A percentile compares a stretch with the other conserved stretches of the same genome.
Conservation (phyloP, 495 filamentous ascomycete species). For the Oleoguttula mirabilis region DNA sequence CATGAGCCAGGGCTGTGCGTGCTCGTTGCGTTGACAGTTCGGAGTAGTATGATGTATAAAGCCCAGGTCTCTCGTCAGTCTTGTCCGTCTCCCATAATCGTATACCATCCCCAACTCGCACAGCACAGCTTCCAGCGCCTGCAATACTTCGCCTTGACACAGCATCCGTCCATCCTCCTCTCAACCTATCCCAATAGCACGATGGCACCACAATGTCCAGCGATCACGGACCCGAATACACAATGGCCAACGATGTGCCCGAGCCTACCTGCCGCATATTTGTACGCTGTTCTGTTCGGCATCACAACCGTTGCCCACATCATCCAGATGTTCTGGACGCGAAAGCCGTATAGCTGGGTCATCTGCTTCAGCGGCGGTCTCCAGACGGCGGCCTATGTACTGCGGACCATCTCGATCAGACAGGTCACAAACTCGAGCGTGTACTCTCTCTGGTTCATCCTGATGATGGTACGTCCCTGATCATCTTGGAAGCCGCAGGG, state of each 20-base stretch:
- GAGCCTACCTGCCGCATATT: constrained; percentile 5
- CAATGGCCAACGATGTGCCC: constrained; percentile 10
- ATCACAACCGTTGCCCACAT: constrained; percentile 9
- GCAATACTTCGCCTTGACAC: too few relatives aligned
- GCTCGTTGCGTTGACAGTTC: too few relatives aligned
- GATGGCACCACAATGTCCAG: too few relatives aligned
- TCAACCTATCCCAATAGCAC: too few relatives aligned
- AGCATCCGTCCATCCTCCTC: too few relatives aligned
- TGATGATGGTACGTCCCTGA: constrained; percentile 7
- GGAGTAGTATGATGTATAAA: background rate
- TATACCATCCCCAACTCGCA: too few relatives aligned
- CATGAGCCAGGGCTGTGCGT: too few relatives aligned
- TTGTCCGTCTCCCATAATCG: too few relatives aligned
- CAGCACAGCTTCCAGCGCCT: too few relatives aligned
- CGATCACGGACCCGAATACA: constrained; percentile 1
- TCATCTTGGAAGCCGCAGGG: background rate
- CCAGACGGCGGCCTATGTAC: constrained; percentile 9
- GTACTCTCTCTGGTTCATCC: constrained; percentile 12
- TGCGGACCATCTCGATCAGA: constrained; percentile 6
- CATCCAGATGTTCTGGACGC: constrained; percentile 5
- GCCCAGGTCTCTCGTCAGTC: background rate
- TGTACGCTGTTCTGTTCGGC: constrained; percentile 13
- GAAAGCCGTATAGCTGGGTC: constrained; percentile 10
- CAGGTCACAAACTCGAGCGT: background rate
- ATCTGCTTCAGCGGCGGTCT: constrained; percentile 4